phyloP scores from a whole-genome alignment of 768 basidiomycete genomes.

The Trametes cingulata region DNA sequence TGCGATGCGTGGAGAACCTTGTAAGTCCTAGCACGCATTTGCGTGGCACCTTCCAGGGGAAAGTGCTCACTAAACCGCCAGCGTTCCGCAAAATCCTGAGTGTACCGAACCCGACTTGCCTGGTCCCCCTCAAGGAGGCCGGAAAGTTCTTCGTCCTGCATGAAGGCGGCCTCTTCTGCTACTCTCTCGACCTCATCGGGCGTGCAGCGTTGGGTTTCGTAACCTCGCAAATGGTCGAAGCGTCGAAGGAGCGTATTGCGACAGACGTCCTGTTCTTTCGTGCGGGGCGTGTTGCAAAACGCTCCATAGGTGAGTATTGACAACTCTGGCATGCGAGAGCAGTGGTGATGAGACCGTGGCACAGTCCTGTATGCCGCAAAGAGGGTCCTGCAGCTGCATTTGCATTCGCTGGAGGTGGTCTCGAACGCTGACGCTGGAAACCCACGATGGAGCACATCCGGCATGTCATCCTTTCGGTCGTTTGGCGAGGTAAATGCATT shows the following conservation, averaged over 20 bases:
- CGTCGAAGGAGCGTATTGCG: slow-evolving; percentile 64
- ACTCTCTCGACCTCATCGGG: slow-evolving; percentile 70
- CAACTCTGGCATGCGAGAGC: background rate
- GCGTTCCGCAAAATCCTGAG: slow-evolving; percentile 62
- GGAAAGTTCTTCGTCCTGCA: slow-evolving; percentile 70
- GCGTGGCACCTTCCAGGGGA: background rate
- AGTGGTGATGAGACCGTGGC: background rate
- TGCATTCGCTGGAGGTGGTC: slow-evolving; percentile 63
- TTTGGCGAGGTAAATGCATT: slow-evolving; percentile 65
- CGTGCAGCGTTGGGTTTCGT: slow-evolving; percentile 55
- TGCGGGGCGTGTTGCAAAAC: slow-evolving; percentile 52
- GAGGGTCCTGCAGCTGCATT: slow-evolving; percentile 55
- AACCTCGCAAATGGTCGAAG: slow-evolving; percentile 47
- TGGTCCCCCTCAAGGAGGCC: slow-evolving; percentile 59
- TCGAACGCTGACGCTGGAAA: slow-evolving; percentile 40
- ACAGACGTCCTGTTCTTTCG: slow-evolving; percentile 61
- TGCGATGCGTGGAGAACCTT: slow-evolving; percentile 52
- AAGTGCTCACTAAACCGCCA: slow-evolving; percentile 30
- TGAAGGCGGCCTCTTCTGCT: slow-evolving; percentile 58
- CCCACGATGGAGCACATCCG: slow-evolving; percentile 37
- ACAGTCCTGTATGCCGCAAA: slow-evolving; percentile 73
- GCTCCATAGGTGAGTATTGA: slow-evolving; percentile 52
- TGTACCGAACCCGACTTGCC: slow-evolving; percentile 47
- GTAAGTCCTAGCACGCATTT: slow-evolving; percentile 39
- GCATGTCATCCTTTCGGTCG: slow-evolving; percentile 48